Evolutionary conservation across 345 rosid genomes (phyloP).

Genomic region (Populus nigra): DNA sequence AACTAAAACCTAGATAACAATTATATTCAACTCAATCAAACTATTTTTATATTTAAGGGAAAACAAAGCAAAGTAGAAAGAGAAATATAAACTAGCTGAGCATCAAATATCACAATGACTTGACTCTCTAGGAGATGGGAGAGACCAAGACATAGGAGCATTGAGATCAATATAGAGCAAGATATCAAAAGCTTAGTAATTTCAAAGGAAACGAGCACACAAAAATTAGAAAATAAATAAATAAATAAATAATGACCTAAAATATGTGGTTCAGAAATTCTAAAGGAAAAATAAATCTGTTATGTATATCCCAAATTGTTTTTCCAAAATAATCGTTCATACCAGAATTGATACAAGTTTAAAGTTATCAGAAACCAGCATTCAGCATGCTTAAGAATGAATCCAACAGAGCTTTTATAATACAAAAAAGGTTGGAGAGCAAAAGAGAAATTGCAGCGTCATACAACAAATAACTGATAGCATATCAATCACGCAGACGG

Average conservation of each 20-base stretch:
- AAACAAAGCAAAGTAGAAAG: background rate
- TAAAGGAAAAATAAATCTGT: background rate
- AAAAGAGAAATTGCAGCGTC: background rate
- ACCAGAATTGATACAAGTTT: background rate
- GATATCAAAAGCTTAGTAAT: background rate
- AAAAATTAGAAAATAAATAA: background rate
- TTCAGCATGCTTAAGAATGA: background rate
- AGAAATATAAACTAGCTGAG: background rate
- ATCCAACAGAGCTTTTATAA: background rate
- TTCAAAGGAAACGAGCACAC: background rate
- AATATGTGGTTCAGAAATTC: background rate
- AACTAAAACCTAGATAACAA: background rate
- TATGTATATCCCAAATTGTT: background rate
- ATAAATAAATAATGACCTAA: background rate
- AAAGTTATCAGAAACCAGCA: background rate
- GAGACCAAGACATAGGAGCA: background rate
- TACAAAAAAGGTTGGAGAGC: background rate
- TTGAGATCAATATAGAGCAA: background rate
- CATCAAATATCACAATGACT: background rate
- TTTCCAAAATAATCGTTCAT: background rate
- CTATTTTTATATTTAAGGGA: background rate
- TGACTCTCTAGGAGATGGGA: background rate
- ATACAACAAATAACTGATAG: background rate
- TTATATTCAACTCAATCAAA: background rate
- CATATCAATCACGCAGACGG: background rate